Conservation (phyloP, 805 yeast genomes). For the Candida nemodendra region DNA sequence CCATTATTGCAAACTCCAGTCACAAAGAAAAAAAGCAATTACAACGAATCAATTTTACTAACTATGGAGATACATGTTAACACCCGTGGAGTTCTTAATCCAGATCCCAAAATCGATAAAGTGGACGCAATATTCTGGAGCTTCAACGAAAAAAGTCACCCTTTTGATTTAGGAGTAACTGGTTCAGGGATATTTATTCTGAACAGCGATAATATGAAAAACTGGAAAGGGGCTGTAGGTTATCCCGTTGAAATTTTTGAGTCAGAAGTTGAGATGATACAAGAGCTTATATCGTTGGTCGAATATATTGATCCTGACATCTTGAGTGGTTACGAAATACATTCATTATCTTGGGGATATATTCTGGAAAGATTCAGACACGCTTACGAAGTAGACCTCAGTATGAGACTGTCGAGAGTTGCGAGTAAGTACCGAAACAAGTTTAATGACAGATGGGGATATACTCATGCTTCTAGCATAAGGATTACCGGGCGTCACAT, state of each 20-base stretch:
- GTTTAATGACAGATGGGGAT: conserved; percentile 75
- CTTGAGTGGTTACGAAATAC: conserved; percentile 80
- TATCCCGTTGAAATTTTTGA: conserved; percentile 41
- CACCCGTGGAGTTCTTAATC: conserved; percentile 46
- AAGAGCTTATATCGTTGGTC: conserved; percentile 53
- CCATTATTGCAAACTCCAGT: conserved; percentile 29
- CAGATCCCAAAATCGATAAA: conserved; percentile 67
- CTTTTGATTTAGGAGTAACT: conserved; percentile 32
- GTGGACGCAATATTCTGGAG: conserved; percentile 64
- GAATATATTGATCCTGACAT: conserved; percentile 81
- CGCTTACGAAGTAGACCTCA: conserved; percentile 49
- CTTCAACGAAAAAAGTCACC: conserved; percentile 44
- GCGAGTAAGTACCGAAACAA: conserved; percentile 46
- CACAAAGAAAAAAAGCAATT: conserved; percentile 36
- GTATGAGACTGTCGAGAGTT: conserved; percentile 63
- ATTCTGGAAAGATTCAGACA: conserved; percentile 59
- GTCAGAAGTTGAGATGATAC: conserved; percentile 60
- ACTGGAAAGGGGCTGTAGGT: conserved; percentile 16
- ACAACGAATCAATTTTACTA: conserved; percentile 53
- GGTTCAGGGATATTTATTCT: conserved; percentile 39
- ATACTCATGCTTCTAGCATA: conserved; percentile 70
- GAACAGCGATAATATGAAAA: background rate
- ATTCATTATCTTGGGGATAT: conserved; percentile 87
- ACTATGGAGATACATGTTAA: conserved; percentile 67
- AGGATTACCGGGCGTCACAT: conserved; percentile 77